Evolutionary conservation across 345 rosid genomes (phyloP).

Genomic region (Ceriops decandra): DNA sequence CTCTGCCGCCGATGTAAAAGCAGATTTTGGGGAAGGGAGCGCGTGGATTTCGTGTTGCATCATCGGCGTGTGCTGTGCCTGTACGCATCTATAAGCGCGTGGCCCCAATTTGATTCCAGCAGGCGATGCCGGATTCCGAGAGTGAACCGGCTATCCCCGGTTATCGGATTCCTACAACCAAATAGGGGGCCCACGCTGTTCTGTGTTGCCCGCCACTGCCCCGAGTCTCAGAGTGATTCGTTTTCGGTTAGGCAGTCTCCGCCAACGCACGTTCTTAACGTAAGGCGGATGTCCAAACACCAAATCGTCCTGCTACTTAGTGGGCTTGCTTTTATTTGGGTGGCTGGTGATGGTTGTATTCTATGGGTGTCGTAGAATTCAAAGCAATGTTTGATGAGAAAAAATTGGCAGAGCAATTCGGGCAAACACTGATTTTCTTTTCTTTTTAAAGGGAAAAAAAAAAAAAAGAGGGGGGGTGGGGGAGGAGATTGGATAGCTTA

Average conservation of each 20-base stretch:
- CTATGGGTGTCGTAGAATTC: too few species aligned
- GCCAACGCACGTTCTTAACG: constrained; percentile 3
- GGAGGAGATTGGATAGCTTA: constrained; percentile 26
- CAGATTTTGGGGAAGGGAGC: background rate
- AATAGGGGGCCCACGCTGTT: background rate
- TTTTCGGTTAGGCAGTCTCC: constrained; percentile 36
- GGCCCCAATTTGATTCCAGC: background rate
- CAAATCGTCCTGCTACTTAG: too few species aligned
- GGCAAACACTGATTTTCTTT: background rate
- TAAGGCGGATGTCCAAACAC: too few species aligned
- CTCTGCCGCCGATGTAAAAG: background rate
- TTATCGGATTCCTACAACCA: background rate
- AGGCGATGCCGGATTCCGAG: constrained; percentile 21
- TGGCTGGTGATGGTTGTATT: too few species aligned
- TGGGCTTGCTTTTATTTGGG: too few species aligned
- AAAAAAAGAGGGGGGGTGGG: constrained; percentile 3
- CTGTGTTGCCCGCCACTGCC: background rate
- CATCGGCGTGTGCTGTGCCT: constrained; percentile 22
- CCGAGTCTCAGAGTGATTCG: constrained; percentile 25
- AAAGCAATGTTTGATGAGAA: too few species aligned
- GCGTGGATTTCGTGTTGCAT: constrained; percentile 33
- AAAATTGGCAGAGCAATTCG: too few species aligned
- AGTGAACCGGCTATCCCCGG: constrained; percentile 29
- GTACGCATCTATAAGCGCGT: constrained; percentile 11
- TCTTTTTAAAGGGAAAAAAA: background rate